Conservation (phyloP, 805 yeast genomes). For the Ascoidea tarda region DNA sequence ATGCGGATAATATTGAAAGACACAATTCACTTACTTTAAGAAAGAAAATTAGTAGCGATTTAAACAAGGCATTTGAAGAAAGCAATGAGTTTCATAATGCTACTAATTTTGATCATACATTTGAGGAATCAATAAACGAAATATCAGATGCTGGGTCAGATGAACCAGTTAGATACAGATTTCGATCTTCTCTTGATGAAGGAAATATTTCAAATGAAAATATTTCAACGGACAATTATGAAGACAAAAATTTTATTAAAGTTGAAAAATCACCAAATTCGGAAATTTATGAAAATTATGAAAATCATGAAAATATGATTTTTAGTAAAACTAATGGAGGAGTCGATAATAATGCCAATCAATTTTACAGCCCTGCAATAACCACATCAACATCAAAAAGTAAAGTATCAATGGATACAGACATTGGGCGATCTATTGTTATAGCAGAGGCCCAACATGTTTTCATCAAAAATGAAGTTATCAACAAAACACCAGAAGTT, state of each 20-base stretch:
- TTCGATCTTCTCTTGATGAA: not conserved
- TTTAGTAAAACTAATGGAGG: not conserved
- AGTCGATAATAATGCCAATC: not conserved
- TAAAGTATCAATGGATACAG: not conserved
- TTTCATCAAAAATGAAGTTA: not conserved
- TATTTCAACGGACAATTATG: constrained; percentile 4
- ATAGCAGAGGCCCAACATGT: not conserved
- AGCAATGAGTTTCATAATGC: not conserved
- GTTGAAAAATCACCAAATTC: not conserved
- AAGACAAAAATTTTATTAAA: constrained; percentile 5
- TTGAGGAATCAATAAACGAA: constrained; percentile 1
- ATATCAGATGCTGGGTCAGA: not conserved
- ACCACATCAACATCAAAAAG: not conserved
- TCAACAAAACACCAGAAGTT: not conserved
- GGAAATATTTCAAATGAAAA: constrained; percentile 2
- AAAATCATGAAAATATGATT: not conserved
- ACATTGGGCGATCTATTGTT: not conserved
- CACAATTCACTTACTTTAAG: not conserved
- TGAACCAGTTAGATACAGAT: not conserved
- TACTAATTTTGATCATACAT: not conserved
- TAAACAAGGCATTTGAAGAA: not conserved
- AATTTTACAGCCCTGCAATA: not conserved
- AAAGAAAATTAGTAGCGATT: not conserved
- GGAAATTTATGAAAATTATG: not conserved
- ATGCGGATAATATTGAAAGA: not conserved